Conservation (phyloP, 2,329 filamentous ascomycete genomes). For the Stagonosporopsis chrysanthemi region DNA sequence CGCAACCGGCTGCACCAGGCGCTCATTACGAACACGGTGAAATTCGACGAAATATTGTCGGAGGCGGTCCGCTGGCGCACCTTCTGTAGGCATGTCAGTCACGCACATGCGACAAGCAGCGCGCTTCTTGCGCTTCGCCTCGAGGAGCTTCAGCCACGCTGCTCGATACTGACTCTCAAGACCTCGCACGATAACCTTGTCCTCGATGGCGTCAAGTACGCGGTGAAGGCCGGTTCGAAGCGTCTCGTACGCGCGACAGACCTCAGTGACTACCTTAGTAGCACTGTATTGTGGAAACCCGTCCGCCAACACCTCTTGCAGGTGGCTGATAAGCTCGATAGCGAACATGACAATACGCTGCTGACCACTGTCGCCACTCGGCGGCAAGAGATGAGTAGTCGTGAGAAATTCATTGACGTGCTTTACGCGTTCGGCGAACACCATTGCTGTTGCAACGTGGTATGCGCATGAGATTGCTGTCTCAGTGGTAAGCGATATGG, state of each 20-base stretch:
- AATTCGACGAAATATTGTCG: not conserved
- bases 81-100: constrained; percentile 7
- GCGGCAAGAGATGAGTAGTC: constrained; percentile 1
- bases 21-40: constrained; percentile 4
- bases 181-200: constrained; percentile 7
- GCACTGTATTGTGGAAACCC: constrained; percentile 9
- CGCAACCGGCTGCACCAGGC: not conserved
- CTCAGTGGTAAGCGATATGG: constrained; percentile 6
- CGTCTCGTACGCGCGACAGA: constrained; percentile 11
- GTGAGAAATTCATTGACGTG: constrained; percentile 2
- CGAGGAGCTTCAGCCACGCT: constrained; percentile 11
- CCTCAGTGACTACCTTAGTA: not conserved
- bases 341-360: constrained; percentile 2
- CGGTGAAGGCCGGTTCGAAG: not conserved
- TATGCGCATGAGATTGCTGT: constrained; percentile 17
- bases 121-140: constrained; percentile 14
- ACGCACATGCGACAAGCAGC: constrained; percentile 17
- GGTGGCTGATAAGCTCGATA: constrained; percentile 8
- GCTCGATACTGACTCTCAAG: constrained; percentile 13
- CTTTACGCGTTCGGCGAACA: constrained; percentile 13
- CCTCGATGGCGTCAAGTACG: constrained; percentile 8
- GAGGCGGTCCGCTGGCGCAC: constrained; percentile 3
- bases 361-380: not conserved
- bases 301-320: constrained; percentile 5
- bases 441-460: constrained; percentile 10